Conservation (phyloP, 768 basidiomycete species). For the Imleria badia region DNA sequence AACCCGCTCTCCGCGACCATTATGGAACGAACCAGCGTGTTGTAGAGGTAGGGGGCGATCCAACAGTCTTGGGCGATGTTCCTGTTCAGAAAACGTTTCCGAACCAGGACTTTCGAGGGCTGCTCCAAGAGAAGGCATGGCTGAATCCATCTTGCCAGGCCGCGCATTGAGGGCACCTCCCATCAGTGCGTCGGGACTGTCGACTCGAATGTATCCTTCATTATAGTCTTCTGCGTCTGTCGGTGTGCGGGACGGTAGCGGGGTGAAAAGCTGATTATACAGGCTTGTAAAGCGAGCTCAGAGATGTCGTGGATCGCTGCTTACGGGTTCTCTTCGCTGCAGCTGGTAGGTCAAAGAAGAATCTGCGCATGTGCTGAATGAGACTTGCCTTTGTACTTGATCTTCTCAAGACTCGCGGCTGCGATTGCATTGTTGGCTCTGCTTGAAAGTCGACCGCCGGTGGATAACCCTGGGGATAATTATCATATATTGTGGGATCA, state of each 20-base stretch:
- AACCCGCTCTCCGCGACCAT: slow-evolving; percentile 16
- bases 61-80: slow-evolving; percentile 21
- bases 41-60: slow-evolving; percentile 24
- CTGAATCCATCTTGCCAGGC: slow-evolving; percentile 23
- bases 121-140: slow-evolving; percentile 24
- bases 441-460: slow-evolving; percentile 25
- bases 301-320: slow-evolving; percentile 2
- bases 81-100: slow-evolving; percentile 26
- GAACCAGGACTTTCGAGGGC: slow-evolving; percentile 17
- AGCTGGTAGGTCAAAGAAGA: slow-evolving; percentile 11
- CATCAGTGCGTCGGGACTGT: slow-evolving; percentile 32
- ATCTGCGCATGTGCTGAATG: not conserved
- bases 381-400: slow-evolving; percentile 26
- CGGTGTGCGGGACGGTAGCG: slow-evolving; percentile 32
- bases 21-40: slow-evolving; percentile 22
- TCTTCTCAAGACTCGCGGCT: slow-evolving; percentile 27
- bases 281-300: slow-evolving; percentile 9
- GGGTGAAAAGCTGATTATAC: slow-evolving; percentile 29
- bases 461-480: slow-evolving; percentile 32
- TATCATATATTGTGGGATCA: slow-evolving; percentile 23
- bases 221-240: slow-evolving; percentile 34
- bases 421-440: slow-evolving; percentile 20
- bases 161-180: slow-evolving; percentile 34
- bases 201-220: slow-evolving; percentile 32
- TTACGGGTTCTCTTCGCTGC: slow-evolving; percentile 35